Conservation (phyloP, 345 rosid species). For the Eucalyptus pauciflora region DNA sequence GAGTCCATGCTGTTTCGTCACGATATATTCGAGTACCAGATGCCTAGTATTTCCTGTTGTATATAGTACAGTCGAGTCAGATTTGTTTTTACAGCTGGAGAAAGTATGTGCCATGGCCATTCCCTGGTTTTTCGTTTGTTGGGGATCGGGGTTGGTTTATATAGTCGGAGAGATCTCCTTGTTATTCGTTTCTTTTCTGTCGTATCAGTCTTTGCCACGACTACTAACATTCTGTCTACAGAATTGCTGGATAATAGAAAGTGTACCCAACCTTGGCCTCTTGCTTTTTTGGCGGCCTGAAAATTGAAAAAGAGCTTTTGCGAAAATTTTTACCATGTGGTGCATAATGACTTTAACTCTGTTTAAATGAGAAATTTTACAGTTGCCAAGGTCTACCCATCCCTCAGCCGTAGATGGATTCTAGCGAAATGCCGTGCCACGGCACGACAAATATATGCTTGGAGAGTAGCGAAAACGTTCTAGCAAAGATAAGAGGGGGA, state of each 20-base stretch:
- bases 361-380: background rate
- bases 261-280: background rate
- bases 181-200: background rate
- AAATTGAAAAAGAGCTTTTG: background rate
- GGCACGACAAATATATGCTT: background rate
- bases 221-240: background rate
- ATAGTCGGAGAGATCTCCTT: background rate
- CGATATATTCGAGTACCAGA: background rate
- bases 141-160: background rate
- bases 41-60: background rate
- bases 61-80: constrained; percentile 1
- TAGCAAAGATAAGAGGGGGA: background rate
- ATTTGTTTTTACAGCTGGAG: background rate
- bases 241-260: background rate
- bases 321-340: background rate
- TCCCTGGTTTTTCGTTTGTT: background rate
- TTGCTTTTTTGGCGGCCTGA: background rate
- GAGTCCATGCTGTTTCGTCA: background rate
- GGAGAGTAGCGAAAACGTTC: background rate
- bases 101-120: background rate
- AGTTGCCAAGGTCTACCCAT: background rate
- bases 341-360: background rate
- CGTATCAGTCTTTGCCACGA: background rate
- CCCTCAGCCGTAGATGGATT: background rate
- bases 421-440: background rate